phyloP scores from a whole-genome alignment of 805 yeast species.

The Zygoascus bituminiphila region DNA sequence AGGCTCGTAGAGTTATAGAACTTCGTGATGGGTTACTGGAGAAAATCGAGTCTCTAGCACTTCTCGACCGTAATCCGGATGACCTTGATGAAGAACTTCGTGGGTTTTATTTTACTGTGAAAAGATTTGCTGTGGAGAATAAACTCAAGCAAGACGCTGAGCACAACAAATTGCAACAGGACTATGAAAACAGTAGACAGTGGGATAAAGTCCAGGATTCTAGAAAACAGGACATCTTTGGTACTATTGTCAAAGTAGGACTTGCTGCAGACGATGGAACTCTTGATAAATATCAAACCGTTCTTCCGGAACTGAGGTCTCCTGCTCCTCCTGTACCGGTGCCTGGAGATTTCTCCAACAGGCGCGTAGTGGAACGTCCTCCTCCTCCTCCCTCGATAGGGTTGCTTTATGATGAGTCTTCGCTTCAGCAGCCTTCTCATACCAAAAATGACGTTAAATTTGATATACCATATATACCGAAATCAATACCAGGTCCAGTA shows the following conservation, averaged over 20 bases:
- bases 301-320: background rate
- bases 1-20: constrained; percentile 12
- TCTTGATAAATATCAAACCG: background rate
- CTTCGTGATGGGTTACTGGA: constrained; percentile 12
- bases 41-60: constrained; percentile 10
- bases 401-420: background rate
- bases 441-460: background rate
- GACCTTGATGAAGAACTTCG: constrained; percentile 6
- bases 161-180: background rate
- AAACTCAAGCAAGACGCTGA: constrained; percentile 3
- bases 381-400: background rate
- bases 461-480: background rate
- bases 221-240: background rate
- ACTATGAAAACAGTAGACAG: background rate
- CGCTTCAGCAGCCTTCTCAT: background rate
- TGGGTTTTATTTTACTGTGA: constrained; percentile 7
- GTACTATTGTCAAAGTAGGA: background rate
- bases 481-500: background rate
- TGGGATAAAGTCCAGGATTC: background rate
- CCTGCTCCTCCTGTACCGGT: background rate
- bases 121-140: constrained; percentile 9
- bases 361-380: background rate
- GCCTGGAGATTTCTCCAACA: background rate
- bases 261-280: background rate
- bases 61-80: constrained; percentile 7